These are phyloP conservation scores for Dioscorea zingiberensis DNA, from an alignment of 106 monocot species.

Conservation along the genomic window DNA sequence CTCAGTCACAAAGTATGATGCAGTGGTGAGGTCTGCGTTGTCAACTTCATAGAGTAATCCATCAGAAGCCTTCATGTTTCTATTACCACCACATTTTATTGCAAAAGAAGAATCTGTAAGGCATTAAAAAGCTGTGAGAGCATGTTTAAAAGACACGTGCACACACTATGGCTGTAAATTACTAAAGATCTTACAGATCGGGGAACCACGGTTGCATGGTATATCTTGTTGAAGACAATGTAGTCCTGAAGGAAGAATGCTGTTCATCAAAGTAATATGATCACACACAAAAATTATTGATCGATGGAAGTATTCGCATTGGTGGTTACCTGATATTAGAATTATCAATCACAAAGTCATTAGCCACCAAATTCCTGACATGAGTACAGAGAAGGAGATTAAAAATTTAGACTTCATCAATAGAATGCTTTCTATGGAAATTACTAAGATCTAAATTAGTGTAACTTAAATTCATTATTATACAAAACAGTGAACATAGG, in stretches of 20 bases:
- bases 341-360: conserved; percentile 63
- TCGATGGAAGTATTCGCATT: not conserved
- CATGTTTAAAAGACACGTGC: no score
- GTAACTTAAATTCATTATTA: no score
- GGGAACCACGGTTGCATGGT: conserved; percentile 53
- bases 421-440: no score
- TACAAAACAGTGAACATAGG: no score
- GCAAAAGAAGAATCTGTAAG: conserved; percentile 8
- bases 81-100: conserved; percentile 33
- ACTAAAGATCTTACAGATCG: conserved; percentile 45
- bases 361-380: conserved; percentile 72
- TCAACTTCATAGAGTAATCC: conserved; percentile 14
- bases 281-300: not conserved
- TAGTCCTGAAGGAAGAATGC: conserved; percentile 58
- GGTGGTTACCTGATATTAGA: conserved; percentile 64
- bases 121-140: not conserved
- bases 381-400: not conserved
- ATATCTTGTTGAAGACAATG: conserved; percentile 66
- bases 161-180: no score
- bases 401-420: no score
- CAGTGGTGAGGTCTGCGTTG: conserved; percentile 7
- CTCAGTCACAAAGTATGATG: conserved; percentile 13
- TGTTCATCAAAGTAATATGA: conserved; percentile 10
- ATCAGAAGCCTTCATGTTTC: not conserved
- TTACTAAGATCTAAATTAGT: no score